Evolutionary conservation across 2,329 filamentous ascomycete species (phyloP), one percentile per base, ranked within the genome.

Genomic region (Fusarium virguliforme): DNA sequence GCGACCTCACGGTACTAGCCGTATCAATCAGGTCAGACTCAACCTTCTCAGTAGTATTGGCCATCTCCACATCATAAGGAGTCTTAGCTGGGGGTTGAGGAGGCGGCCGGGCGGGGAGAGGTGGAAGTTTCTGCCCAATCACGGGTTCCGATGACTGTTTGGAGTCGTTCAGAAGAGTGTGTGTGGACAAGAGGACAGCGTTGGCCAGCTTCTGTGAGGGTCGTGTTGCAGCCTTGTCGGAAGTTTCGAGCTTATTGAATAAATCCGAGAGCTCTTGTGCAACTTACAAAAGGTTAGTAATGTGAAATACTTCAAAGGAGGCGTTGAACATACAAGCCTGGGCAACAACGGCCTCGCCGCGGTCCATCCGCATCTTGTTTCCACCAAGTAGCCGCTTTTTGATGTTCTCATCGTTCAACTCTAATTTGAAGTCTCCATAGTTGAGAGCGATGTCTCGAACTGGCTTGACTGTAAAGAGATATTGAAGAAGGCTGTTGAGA

Each of bases 401-500:
- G 43, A 96, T 84, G 28, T 84, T 87, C 64, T 89, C 87, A 43
- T 91, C 89, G 8, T 87, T 88, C 5, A 93, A 81, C 4, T 91
- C 88, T 76, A 96, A 88, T 71, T 91, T 89, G 75, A 91, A 88
- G 5, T 89, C 81, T 28, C 95, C 90, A 72, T 93, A 94, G 55
- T 94, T 85, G 64, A 97, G 85, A 4, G 98, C 90, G 71, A 98
- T 88, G 6, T 96, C 88, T 55, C 95, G 89, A 32, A 98, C 85
- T 3, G 93, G 90, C 67, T 90, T 91, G 61, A 98, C 89, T 0
- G 95, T 97, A 79, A 97, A 98, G 72, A 98, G 92, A 78, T 97
- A 98, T 76, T 99, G 96, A 9, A 99, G 85, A 54, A 99, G 88
- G 81, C 95, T 98, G 84, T 99, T 99, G 60, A 99, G 86, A 76